Evolutionary conservation across 2,329 filamentous ascomycete genomes (phyloP).

Genomic region (Colletotrichum lini): DNA sequence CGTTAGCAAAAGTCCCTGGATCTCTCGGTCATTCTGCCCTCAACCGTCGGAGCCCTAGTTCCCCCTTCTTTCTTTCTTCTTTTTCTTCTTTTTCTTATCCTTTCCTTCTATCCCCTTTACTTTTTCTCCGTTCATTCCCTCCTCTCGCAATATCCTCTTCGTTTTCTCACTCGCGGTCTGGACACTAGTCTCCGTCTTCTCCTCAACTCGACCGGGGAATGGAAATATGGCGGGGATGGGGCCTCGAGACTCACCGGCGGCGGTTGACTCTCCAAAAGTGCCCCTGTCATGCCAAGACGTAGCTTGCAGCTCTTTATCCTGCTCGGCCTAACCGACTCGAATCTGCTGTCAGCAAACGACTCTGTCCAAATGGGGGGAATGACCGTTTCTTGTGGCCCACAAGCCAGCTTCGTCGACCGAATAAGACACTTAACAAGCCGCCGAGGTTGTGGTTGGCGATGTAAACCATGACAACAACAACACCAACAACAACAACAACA

Average conservation of each 20-base stretch:
- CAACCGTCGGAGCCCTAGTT: neutral
- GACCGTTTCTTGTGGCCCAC: slow-evolving; percentile 16
- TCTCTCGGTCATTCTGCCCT: slow-evolving; percentile 19
- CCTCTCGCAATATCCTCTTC: too few relatives aligned
- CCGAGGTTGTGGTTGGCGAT: slow-evolving; percentile 3
- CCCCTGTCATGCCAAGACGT: slow-evolving; percentile 51
- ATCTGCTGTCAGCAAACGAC: slow-evolving; percentile 45
- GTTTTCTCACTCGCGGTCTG: too few relatives aligned
- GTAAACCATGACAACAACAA: slow-evolving; percentile 2
- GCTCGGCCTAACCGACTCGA: slow-evolving; percentile 44
- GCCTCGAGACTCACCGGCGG: slow-evolving; percentile 25
- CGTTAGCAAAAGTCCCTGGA: slow-evolving; percentile 27
- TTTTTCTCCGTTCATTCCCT: too few relatives aligned
- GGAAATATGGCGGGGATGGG: neutral
- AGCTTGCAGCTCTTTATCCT: slow-evolving; percentile 37
- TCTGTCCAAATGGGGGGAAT: slow-evolving; percentile 3
- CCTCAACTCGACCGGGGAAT: neutral
- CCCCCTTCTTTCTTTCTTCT: neutral
- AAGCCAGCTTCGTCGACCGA: slow-evolving; percentile 6
- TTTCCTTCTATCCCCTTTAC: neutral
- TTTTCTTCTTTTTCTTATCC: neutral
- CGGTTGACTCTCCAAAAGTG: slow-evolving; percentile 45
- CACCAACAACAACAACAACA: slow-evolving; percentile 1
- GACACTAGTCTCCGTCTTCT: neutral
- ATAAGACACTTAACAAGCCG: slow-evolving; percentile 14